These are phyloP conservation scores for Solanum hybrid DNA, from an alignment of 305 asterid species.

Conservation along the genomic window DNA sequence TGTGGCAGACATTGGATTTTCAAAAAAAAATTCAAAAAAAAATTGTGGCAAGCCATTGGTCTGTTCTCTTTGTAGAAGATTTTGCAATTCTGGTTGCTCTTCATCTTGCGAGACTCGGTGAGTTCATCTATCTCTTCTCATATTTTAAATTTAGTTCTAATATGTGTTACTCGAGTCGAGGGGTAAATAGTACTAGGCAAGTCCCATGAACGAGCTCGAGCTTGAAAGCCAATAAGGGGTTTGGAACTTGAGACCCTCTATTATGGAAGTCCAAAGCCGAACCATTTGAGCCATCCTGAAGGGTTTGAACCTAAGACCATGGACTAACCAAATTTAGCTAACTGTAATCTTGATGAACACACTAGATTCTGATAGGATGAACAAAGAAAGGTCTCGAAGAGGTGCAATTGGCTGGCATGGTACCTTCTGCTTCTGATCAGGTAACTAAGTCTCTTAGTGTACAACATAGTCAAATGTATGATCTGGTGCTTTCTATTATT, in stretches of 20 bases:
- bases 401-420: slow-evolving; percentile 42
- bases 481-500: not conserved
- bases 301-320: not conserved
- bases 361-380: slow-evolving; percentile 27
- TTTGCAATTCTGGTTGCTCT: not conserved
- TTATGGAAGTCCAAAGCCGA: no score
- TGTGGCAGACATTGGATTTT: no score
- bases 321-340: not conserved
- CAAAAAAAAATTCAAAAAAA: no score
- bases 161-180: not conserved
- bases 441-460: slow-evolving; percentile 15
- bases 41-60: no score
- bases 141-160: no score
- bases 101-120: not conserved
- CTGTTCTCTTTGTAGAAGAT: not conserved
- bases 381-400: slow-evolving; percentile 26
- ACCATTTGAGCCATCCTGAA: not conserved
- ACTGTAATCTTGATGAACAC: not conserved
- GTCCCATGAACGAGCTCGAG: no score
- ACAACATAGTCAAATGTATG: not conserved
- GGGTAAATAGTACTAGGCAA: not conserved
- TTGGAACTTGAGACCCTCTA: not conserved
- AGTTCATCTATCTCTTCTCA: not conserved
- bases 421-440: slow-evolving; percentile 56
- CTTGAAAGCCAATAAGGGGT: not conserved